Percentiles rank a stretch among this genome's conserved stretches.
Evolutionary conservation across 2,329 filamentous ascomycete species (phyloP).

Genomic region (Aspergillus sp.): DNA sequence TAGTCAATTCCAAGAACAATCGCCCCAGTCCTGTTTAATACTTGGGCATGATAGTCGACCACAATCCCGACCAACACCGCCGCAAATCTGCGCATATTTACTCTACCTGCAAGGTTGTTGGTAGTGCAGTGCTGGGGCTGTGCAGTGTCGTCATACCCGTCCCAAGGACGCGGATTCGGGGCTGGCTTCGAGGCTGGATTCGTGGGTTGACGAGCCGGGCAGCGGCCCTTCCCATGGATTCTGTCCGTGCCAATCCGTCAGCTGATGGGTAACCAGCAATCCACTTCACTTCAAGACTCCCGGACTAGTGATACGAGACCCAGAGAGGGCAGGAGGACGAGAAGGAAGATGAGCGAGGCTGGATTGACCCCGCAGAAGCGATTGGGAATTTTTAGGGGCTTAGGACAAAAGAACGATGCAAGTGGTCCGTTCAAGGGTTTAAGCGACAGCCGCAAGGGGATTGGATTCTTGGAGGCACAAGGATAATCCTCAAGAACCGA

Average conservation of each 20-base stretch:
- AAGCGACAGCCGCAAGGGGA: conserved; percentile 13
- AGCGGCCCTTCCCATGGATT: neutral
- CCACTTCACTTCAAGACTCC: too few relatives aligned
- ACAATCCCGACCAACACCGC: too few relatives aligned
- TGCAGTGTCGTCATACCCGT: neutral
- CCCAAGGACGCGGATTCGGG: neutral
- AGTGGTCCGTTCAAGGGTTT: conserved; percentile 8
- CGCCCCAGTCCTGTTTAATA: too few relatives aligned
- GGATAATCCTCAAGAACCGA: conserved; percentile 4
- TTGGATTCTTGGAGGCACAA: conserved; percentile 4
- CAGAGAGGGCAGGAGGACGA: neutral
- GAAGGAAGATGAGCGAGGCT: neutral
- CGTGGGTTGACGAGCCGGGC: neutral
- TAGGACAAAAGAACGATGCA: conserved; percentile 4
- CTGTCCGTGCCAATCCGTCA: neutral
- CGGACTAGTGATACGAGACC: neutral
- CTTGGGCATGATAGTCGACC: too few relatives aligned
- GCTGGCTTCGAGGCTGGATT: neutral
- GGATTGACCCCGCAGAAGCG: neutral
- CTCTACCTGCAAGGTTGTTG: neutral
- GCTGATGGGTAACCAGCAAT: neutral
- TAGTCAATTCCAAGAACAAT: too few relatives aligned
- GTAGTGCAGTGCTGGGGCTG: neutral
- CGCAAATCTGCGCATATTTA: too few relatives aligned
- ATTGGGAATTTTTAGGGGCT: neutral